A percentile compares a stretch with the other conserved stretches of the same genome.
phyloP scores from a whole-genome alignment of 1,139 yeast species.

The Magnusiomyces suaveolens region DNA sequence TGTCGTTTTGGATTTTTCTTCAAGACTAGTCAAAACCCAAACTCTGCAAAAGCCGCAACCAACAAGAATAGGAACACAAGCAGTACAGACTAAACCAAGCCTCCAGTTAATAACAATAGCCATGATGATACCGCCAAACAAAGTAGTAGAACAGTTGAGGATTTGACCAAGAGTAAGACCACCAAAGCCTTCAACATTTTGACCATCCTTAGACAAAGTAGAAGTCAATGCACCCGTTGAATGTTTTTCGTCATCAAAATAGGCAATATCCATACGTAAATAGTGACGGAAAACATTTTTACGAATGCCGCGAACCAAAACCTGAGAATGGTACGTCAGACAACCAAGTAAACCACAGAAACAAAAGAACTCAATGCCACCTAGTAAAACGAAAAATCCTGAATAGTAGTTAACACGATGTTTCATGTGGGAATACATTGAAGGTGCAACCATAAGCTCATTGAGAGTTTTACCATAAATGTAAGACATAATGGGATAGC shows the following conservation, averaged over 20 bases:
- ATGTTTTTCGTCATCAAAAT: constrained; percentile 61
- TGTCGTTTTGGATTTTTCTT: constrained; percentile 35
- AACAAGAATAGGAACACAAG: constrained; percentile 52
- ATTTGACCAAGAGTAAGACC: constrained; percentile 83
- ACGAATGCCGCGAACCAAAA: constrained; percentile 29
- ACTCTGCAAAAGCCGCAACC: constrained; percentile 73
- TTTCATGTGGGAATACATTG: constrained; percentile 31
- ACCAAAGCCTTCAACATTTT: constrained; percentile 71
- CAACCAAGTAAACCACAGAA: constrained; percentile 3
- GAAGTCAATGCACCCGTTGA: constrained; percentile 72
- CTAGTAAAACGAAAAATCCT: constrained; percentile 36
- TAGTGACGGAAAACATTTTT: constrained; percentile 28
- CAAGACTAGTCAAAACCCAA: constrained; percentile 68
- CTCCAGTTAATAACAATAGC: constrained; percentile 58
- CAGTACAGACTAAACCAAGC: constrained; percentile 54
- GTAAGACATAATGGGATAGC: constrained; percentile 35
- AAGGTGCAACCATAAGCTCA: constrained; percentile 32
- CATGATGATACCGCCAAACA: constrained; percentile 65
- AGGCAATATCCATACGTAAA: constrained; percentile 70
- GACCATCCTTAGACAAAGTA: constrained; percentile 74
- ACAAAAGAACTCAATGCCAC: constrained; percentile 19
- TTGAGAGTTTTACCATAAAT: constrained; percentile 33
- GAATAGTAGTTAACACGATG: constrained; percentile 30
- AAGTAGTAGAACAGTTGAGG: constrained; percentile 61
- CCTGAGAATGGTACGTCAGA: constrained; percentile 15